phyloP scores from a whole-genome alignment of 192 early-diverging fungal species.

The Coemansia sp. region DNA sequence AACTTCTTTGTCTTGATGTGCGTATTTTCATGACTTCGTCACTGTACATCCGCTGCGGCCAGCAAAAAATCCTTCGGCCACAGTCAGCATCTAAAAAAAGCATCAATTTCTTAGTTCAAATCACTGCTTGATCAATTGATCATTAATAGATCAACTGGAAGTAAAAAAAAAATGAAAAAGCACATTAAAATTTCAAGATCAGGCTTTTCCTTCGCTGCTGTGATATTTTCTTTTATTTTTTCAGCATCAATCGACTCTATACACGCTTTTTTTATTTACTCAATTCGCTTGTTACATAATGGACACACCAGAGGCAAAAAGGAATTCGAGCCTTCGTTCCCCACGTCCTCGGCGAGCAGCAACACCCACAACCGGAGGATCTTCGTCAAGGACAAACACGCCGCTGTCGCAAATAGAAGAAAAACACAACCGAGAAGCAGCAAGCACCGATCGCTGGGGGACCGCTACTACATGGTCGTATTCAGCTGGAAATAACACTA shows the following conservation, averaged over 20 bases:
- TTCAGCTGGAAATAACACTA: background rate
- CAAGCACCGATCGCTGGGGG: background rate
- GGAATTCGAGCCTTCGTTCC: background rate
- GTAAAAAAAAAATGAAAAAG: background rate
- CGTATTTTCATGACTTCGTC: no score
- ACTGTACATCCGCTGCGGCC: no score
- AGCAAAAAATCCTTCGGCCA: no score
- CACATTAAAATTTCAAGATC: background rate
- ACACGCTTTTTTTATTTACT: background rate
- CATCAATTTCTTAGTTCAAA: no score
- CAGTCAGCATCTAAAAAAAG: no score
- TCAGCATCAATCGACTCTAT: background rate
- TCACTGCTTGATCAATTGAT: background rate
- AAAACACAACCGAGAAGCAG: background rate
- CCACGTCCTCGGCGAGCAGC: background rate
- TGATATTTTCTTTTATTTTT: background rate
- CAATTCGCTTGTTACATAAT: background rate
- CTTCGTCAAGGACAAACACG: background rate
- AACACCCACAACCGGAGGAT: background rate
- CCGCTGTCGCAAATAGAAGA: background rate
- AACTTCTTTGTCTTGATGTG: no score
- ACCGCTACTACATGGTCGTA: conserved; percentile 24
- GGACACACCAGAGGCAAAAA: background rate
- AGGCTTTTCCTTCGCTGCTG: background rate
- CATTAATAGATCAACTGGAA: background rate